Percentiles rank a stretch among this genome's conserved stretches.
Evolutionary conservation across 306 rosid species (phyloP).

Genomic region (Erythrophleum fordii): DNA sequence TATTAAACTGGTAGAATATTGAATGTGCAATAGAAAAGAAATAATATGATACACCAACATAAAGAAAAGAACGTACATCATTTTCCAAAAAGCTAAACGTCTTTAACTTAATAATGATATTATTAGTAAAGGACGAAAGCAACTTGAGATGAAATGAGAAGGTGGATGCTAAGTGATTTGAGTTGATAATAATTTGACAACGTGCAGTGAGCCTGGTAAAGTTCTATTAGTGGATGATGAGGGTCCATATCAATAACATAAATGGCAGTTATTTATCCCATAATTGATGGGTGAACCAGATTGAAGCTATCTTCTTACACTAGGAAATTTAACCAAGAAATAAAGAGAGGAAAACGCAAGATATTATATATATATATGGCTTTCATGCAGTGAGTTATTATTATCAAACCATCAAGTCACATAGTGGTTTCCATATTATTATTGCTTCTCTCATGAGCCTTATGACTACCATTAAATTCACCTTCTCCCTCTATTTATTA

Average conservation of each 20-base stretch:
- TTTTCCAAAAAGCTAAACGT: neutral
- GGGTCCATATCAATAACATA: neutral
- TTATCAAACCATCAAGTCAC: neutral
- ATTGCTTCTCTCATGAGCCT: slow-evolving; percentile 28
- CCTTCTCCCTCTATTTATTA: neutral
- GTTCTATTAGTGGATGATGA: neutral
- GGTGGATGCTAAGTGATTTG: neutral
- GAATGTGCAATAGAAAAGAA: neutral
- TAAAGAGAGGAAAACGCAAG: neutral
- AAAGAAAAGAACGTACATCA: neutral
- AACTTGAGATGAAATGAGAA: slow-evolving; percentile 20
- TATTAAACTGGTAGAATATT: neutral
- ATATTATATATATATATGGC: neutral
- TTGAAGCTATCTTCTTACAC: neutral
- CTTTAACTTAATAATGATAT: neutral
- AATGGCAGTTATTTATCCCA: neutral
- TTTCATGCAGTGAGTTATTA: neutral
- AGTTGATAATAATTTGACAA: slow-evolving; percentile 11
- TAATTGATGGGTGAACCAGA: neutral
- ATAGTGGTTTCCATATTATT: neutral
- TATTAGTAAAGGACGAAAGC: neutral
- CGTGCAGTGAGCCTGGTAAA: neutral
- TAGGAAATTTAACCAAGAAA: neutral
- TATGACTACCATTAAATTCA: slow-evolving; percentile 33
- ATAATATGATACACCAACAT: neutral